A percentile compares a stretch with the other conserved stretches of the same genome.
These are phyloP conservation scores for Polygonum aviculare DNA, from an alignment of 148 eudicot species.

Conservation along the genomic window DNA sequence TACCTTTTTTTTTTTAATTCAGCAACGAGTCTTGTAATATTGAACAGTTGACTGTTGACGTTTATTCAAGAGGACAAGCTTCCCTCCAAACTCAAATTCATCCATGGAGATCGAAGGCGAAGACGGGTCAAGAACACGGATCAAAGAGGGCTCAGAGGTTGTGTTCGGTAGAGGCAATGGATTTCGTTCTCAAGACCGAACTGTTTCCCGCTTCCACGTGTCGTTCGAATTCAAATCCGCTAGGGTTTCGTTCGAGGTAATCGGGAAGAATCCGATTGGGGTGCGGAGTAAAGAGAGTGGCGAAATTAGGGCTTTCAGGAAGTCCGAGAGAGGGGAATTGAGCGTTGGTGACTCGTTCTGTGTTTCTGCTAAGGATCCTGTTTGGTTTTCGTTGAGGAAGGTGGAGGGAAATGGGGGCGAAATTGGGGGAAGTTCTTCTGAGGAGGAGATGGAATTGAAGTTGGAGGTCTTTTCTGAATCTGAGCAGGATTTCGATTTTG, in stretches of 20 bases:
- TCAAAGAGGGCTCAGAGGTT: conserved; percentile 23
- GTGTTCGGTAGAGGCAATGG: conserved; percentile 49
- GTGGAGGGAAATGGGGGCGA: conserved; percentile 14
- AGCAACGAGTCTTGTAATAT: background rate
- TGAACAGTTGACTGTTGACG: too few relatives aligned
- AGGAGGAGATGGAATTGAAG: conserved; percentile 24
- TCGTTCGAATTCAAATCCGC: conserved; percentile 22
- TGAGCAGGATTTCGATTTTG: conserved; percentile 26
- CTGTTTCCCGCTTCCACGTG: conserved; percentile 76
- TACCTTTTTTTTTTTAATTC: background rate
- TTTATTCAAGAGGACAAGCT: too few relatives aligned
- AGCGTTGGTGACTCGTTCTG: conserved; percentile 57
- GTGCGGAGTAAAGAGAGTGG: conserved; percentile 16
- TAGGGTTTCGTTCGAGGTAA: conserved; percentile 44
- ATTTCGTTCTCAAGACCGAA: conserved; percentile 27
- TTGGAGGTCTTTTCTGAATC: background rate
- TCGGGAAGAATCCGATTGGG: conserved; percentile 82
- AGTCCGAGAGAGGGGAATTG: conserved; percentile 51
- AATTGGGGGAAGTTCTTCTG: conserved; percentile 2
- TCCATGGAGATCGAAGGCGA: conserved; percentile 56
- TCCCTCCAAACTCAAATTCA: background rate
- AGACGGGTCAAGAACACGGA: conserved; percentile 36
- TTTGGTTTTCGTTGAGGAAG: conserved; percentile 50
- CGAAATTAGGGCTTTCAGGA: conserved; percentile 47
- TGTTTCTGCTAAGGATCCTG: conserved; percentile 47